Base-by-base conservation (phyloP, 2,329 filamentous ascomycete species). In the Bipolaris gigantea region DNA sequence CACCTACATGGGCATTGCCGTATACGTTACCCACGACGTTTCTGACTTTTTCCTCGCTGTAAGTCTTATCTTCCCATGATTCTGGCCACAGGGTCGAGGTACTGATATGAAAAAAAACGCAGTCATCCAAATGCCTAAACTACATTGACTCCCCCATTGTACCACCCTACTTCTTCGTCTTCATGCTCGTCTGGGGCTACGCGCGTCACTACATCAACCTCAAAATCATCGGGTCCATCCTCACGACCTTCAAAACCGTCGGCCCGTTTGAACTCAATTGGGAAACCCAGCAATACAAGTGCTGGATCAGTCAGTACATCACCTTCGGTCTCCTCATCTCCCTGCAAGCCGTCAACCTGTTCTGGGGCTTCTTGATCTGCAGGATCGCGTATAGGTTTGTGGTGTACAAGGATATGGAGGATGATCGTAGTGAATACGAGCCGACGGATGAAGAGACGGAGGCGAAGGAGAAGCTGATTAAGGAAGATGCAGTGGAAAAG, bases 21-120 rank as follows among this genome's bases (percentile, higher is more conserved):
- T 97, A 32, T 97, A 96, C 76, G 91, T 94, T 58, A 96, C 92
- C 9, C 91, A 96, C 75, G 92, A 97, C 71, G 89, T 97, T 58
- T 92, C 88, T 56, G 92, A 97, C 75, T 96, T 97, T 78, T 97
- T 97, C 84, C 83, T 97, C 40, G 92, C 93, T 34, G 89, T 92
- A 84, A 77, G 87, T 74, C n/a, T 5, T 15, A 10, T 10, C 13
- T n/a, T 15, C 9, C 5, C 19, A 3, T 4, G 16, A 16, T 25
- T 25, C 11, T 15, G 10, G 2, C 7, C 9, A 10, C 33, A 2
- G 0, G 2, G 1, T 32, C 10, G 13, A 8, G 4, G 11, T 40
- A 21, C 47, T 60, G 23, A 59, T 23, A 8, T 15, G 5, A 30
- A 30, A 27, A 30, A 30, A 27, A 35, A 11, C 0, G 10, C 63